Evolutionary conservation across 371 early-diverging fungal genomes (phyloP), one percentile per base, ranked within the genome.

Genomic region (Haplosporangium sp.): DNA sequence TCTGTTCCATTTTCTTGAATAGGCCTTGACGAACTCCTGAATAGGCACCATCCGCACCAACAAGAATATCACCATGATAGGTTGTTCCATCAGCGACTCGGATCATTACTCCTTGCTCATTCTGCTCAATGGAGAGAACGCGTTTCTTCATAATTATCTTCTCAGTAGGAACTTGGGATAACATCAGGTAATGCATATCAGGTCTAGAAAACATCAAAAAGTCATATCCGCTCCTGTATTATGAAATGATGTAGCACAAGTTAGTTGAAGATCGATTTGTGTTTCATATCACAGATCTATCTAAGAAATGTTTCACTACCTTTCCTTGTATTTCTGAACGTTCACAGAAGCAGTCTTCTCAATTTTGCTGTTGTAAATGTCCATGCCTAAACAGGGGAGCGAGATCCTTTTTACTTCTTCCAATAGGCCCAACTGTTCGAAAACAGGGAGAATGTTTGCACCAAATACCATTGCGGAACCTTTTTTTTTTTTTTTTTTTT

Each of bases 11-110:
- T 2, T 44, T 9, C 42, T 61, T 65, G 70, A 62, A 75, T n/a
- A 75, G 19, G 2, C 66, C 62, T 53, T 75, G 75, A 9, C 75
- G 69, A 17, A 75, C 72, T 3, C 60, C 65, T 20, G 72, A 72
- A 35, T 72, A 72, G 35, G 65, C 75, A 48, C 74, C 74, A 39
- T 75, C 75, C 2, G 75, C 75, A 7, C 75, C 75, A 19, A 75
- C 75, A 48, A 69, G 69, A 20, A 75, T 69, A 61, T 75, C 70
- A 1, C 75, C 75, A 11, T 59, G 63, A 40, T 67, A 38, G 38
- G 59, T 47, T 44, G 62, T 65, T 35, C 69, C 65, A 56, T 74
- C 69, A 8, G 65, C 65, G 15, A 63, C 20, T 11, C 64, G 66
- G 34, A 74, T 48, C 68, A 53, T 65, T 34, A 75, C 75, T 0